Evolutionary conservation across 371 early-diverging fungal genomes (phyloP).

Genomic region (Rhizopus sp.): DNA sequence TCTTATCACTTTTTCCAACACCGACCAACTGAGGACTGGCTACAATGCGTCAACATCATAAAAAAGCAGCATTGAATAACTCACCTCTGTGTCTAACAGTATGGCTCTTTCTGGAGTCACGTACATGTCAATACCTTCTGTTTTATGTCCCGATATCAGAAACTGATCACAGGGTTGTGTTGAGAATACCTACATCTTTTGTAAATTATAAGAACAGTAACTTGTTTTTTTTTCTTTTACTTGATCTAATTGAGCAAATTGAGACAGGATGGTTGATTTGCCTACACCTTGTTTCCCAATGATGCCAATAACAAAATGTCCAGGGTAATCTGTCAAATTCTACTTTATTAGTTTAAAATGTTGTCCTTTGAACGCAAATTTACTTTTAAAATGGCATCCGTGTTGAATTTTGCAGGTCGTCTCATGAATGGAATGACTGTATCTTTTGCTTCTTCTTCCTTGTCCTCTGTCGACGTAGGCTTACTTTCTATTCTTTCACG

Average conservation of each 20-base stretch:
- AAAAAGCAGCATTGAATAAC: background rate
- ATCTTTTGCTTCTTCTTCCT: background rate
- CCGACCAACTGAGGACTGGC: constrained; percentile 58
- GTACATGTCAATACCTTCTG: constrained; percentile 72
- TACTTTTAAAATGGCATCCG: constrained; percentile 22
- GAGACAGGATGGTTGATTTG: constrained; percentile 70
- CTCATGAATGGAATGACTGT: constrained; percentile 18
- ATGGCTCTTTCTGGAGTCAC: constrained; percentile 71
- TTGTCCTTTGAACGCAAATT: background rate
- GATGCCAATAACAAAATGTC: constrained; percentile 77
- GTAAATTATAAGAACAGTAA: background rate
- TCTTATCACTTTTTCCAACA: constrained; percentile 55
- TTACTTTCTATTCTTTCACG: constrained; percentile 11
- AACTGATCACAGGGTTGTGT: constrained; percentile 43
- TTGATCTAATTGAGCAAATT: constrained; percentile 48
- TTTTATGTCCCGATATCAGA: constrained; percentile 54
- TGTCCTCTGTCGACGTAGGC: background rate
- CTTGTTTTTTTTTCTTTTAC: constrained; percentile 18
- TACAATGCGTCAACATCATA: constrained; percentile 12
- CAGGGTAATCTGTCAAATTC: constrained; percentile 60
- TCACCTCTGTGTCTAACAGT: constrained; percentile 68
- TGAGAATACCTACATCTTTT: constrained; percentile 29
- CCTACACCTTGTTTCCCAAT: constrained; percentile 73
- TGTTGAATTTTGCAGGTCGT: constrained; percentile 20
- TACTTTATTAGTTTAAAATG: background rate